Evolutionary conservation across 306 rosid species (phyloP).

Genomic region (Acacia crassicarpa): DNA sequence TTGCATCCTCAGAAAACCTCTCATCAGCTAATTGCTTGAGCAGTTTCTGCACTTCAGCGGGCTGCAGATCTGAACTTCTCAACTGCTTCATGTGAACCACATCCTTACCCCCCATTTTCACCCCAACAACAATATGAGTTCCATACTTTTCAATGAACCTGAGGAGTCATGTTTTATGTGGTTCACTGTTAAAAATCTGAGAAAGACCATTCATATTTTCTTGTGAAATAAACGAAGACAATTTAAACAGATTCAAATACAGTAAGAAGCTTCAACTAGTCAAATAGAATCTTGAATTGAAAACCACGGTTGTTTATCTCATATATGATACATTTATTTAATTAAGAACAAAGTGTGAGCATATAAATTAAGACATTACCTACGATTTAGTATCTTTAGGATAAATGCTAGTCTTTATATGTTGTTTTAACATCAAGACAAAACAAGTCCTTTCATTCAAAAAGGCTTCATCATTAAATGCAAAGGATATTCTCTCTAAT

Average conservation of each 20-base stretch:
- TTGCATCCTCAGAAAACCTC: constrained; percentile 51
- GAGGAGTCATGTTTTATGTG: constrained; percentile 29
- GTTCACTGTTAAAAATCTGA: constrained; percentile 10
- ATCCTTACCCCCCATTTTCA: constrained; percentile 76
- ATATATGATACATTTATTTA: background rate
- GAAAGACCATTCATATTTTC: background rate
- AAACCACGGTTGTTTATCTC: background rate
- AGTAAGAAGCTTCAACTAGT: background rate
- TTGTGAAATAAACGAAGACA: background rate
- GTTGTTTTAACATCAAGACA: background rate
- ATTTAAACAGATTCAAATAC: background rate
- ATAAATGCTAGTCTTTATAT: background rate
- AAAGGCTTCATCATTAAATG: background rate
- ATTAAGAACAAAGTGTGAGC: constrained; percentile 2
- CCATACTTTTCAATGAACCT: constrained; percentile 78
- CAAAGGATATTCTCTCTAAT: background rate
- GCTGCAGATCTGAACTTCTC: constrained; percentile 43
- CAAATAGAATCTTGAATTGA: background rate
- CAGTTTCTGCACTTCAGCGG: constrained; percentile 53
- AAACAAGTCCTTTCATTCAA: background rate
- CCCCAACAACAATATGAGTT: constrained; percentile 69
- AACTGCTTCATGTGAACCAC: constrained; percentile 56
- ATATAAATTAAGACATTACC: constrained; percentile 1
- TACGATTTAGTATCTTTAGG: constrained; percentile 3
- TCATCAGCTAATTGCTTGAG: constrained; percentile 57